Base-by-base conservation (phyloP, 176 grass and related monocot genomes). In the Rhynchospora pubera region DNA sequence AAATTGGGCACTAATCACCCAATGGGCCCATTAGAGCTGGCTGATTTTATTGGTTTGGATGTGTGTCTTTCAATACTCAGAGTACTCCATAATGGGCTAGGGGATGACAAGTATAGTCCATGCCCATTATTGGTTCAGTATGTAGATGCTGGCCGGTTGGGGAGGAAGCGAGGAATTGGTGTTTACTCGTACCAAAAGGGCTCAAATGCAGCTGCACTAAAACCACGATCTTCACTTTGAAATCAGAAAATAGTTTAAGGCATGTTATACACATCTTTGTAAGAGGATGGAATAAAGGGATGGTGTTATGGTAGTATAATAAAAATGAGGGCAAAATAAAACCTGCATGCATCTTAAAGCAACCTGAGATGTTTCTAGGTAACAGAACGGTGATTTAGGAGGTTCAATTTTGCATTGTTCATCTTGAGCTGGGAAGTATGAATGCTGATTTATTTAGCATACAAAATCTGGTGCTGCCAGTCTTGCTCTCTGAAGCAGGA, bases 1-100 rank as follows among this genome's bases (percentile, higher is more conserved):
- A 98, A 98, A 84, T 84, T 98, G 77, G 92, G 95, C 47, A 94
- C 95, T 0, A 98, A 98, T 58, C 95, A 98, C 53, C 95, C 95
- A 7, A 94, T 98, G 95, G 95, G 94, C 22, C 95, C 95, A 48
- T 83, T 98, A 22, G 87, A 93, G 80, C 89, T 94, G 45, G 96
- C 96, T 2, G 96, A 95, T 79, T 98, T 98, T 86, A 93, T 98
- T 45, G 96, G 96, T 1, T 73, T 95, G 67, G 96, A 95, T 80
- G 82, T 95, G 12, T 98, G 96, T 68, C 92, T 98, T 84, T 98
- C 96, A 26, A 86, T 98, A 80, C 92, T 98, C 11, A 84, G 86
- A 65, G 96, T 98, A 23, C 96, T 95, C 78, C 87, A 93, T 16
- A 86, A 64, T 3, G 96, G 96, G 9, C 87, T 98, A 0, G 96